phyloP scores from a whole-genome alignment of 2,329 filamentous ascomycete species.

The Aureobasidium melanogenum region DNA sequence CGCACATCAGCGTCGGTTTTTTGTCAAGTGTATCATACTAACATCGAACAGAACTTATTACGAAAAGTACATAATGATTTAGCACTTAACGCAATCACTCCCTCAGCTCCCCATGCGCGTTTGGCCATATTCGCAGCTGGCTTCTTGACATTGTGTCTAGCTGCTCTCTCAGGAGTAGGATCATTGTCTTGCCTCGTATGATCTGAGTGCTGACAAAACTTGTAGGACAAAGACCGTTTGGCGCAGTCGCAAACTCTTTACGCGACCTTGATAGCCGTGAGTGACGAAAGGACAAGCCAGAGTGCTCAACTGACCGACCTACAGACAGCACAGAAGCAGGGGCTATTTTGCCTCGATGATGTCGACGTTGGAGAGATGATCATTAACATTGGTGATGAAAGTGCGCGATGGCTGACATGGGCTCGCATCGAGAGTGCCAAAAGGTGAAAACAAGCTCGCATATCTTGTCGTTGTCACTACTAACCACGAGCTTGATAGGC shows the following conservation, averaged over 20 bases:
- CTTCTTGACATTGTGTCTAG: slow-evolving; percentile 40
- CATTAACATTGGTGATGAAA: slow-evolving; percentile 30
- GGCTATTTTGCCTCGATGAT: slow-evolving; percentile 41
- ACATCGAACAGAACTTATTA: slow-evolving; percentile 21
- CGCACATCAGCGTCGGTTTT: slow-evolving; percentile 13
- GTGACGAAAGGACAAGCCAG: not conserved
- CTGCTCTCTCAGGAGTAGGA: slow-evolving; percentile 40
- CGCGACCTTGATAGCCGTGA: slow-evolving; percentile 39
- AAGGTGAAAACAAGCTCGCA: slow-evolving; percentile 22
- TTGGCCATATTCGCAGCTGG: slow-evolving; percentile 40
- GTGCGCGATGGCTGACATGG: slow-evolving; percentile 42
- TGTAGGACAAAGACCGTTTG: slow-evolving; percentile 31
- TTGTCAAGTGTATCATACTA: not conserved
- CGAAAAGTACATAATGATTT: slow-evolving; percentile 36
- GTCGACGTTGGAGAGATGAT: slow-evolving; percentile 36
- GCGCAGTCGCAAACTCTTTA: slow-evolving; percentile 44
- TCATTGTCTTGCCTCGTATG: not conserved
- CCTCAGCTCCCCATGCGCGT: slow-evolving; percentile 32
- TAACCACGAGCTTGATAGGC: not conserved
- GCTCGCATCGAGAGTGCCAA: slow-evolving; percentile 44
- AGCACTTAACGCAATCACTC: slow-evolving; percentile 32
- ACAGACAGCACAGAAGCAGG: slow-evolving; percentile 41
- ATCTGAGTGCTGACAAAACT: not conserved
- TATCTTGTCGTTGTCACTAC: not conserved
- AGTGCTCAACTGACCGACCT: slow-evolving; percentile 14